A percentile compares a stretch with the other conserved stretches of the same genome.
Evolutionary conservation across 331 rosid genomes (phyloP).

Genomic region (Rosa hybrid): DNA sequence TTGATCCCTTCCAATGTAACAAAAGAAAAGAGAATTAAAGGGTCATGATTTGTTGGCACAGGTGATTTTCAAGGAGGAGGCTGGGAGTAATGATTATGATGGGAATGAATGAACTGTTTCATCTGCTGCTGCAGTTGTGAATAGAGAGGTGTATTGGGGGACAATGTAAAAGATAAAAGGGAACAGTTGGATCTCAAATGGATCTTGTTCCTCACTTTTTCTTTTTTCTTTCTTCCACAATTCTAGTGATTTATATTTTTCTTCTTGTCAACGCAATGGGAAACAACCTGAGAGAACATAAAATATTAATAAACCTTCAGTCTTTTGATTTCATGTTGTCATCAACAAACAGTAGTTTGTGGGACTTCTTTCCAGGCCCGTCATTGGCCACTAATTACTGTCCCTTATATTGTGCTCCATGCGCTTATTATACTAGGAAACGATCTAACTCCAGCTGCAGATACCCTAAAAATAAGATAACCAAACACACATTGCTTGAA

Average conservation of each 20-base stretch:
- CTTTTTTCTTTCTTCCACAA: slow-evolving; percentile 6
- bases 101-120: slow-evolving; percentile 10
- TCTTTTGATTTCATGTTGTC: slow-evolving; percentile 6
- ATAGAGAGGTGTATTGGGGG: slow-evolving; percentile 14
- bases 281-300: slow-evolving; percentile 40
- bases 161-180: slow-evolving; percentile 22
- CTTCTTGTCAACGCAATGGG: slow-evolving; percentile 65
- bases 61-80: slow-evolving; percentile 47
- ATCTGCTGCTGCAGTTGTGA: slow-evolving; percentile 35
- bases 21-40: background rate
- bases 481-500: background rate
- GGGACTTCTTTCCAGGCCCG: background rate
- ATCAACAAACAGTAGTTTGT: background rate
- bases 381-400: background rate
- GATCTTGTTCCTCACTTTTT: slow-evolving; percentile 26
- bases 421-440: background rate
- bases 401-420: background rate
- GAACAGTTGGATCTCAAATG: slow-evolving; percentile 35
- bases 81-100: slow-evolving; percentile 38
- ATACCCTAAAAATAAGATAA: background rate
- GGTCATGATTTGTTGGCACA: slow-evolving; percentile 17
- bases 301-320: slow-evolving; percentile 32
- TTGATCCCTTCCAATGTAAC: background rate
- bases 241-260: slow-evolving; percentile 24
- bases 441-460: background rate